Conservation (phyloP, 306 rosid species). For the Sicyos baderoa region DNA sequence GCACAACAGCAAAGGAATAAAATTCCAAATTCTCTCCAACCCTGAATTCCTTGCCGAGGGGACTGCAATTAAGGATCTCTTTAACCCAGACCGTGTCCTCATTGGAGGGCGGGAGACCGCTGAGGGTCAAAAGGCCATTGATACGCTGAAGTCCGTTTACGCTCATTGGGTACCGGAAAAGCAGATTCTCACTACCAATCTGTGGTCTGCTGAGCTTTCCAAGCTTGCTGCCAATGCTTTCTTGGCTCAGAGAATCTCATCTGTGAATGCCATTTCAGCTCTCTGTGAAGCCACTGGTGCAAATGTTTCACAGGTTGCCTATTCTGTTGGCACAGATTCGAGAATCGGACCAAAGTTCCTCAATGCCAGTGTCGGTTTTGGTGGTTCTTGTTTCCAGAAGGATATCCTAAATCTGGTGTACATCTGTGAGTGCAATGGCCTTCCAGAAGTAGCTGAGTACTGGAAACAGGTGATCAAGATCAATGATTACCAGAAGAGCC, state of each 20-base stretch:
- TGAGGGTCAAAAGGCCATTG: constrained; percentile 65
- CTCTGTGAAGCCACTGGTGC: constrained; percentile 98
- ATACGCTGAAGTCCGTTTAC: constrained; percentile 62
- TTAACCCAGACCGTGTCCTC: constrained; percentile 73
- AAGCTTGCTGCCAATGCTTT: constrained; percentile 95
- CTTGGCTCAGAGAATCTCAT: constrained; percentile 91
- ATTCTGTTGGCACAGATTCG: constrained; percentile 74
- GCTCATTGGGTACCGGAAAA: constrained; percentile 85
- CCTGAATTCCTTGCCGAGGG: constrained; percentile 97
- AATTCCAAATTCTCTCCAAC: constrained; percentile 82
- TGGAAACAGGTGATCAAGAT: constrained; percentile 98
- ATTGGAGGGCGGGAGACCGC: constrained; percentile 89
- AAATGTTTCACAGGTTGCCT: constrained; percentile 62
- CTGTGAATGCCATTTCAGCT: constrained; percentile 93
- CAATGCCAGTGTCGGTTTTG: constrained; percentile 91
- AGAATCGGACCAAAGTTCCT: constrained; percentile 89
- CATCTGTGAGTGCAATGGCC: constrained; percentile 92
- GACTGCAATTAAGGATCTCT: constrained; percentile 80
- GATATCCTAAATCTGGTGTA: constrained; percentile 82
- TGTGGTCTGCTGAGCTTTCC: constrained; percentile 92
- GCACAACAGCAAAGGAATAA: constrained; percentile 76
- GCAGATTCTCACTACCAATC: constrained; percentile 73
- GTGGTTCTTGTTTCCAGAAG: constrained; percentile 98
- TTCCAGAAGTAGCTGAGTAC: constrained; percentile 94
- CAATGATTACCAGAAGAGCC: constrained; percentile 83